Evolutionary conservation across 2,329 filamentous ascomycete genomes (phyloP).

Genomic region (Zymoseptoria passerinii): DNA sequence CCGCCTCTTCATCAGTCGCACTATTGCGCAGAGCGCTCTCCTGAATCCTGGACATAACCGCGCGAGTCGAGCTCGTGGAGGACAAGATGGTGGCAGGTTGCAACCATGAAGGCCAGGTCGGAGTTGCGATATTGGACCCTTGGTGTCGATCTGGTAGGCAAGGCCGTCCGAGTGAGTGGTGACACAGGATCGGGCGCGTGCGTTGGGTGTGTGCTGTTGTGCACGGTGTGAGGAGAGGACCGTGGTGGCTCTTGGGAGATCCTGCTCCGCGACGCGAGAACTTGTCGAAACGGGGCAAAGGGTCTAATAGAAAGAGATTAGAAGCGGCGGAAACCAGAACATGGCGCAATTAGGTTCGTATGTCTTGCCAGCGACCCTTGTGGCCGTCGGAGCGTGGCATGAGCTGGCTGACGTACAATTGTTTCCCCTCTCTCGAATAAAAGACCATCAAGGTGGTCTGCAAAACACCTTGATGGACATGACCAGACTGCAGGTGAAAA

Average conservation of each 20-base stretch:
- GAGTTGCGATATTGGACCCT: neutral
- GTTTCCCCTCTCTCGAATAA: conserved; percentile 1
- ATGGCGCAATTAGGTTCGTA: neutral
- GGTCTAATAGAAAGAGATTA: neutral
- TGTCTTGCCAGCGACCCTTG: neutral
- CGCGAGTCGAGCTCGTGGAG: neutral
- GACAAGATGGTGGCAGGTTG: neutral
- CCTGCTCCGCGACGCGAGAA: neutral
- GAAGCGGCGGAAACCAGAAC: neutral
- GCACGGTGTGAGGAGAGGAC: neutral
- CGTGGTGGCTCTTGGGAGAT: neutral
- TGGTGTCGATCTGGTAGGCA: neutral
- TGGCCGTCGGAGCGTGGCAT: neutral
- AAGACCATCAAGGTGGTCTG: conserved; percentile 6
- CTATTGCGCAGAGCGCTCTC: conserved; percentile 19
- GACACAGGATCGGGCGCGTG: neutral
- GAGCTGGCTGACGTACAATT: conserved; percentile 5
- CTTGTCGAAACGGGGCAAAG: neutral
- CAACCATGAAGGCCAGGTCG: neutral
- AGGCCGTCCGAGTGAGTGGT: neutral
- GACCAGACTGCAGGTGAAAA: neutral
- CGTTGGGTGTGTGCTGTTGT: neutral
- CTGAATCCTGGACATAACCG: conserved; percentile 16
- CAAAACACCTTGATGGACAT: conserved; percentile 16
- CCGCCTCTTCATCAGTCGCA: conserved; percentile 6